Evolutionary conservation across 768 basidiomycete species (phyloP).

Genomic region (Leucosporidium yakuticum): DNA sequence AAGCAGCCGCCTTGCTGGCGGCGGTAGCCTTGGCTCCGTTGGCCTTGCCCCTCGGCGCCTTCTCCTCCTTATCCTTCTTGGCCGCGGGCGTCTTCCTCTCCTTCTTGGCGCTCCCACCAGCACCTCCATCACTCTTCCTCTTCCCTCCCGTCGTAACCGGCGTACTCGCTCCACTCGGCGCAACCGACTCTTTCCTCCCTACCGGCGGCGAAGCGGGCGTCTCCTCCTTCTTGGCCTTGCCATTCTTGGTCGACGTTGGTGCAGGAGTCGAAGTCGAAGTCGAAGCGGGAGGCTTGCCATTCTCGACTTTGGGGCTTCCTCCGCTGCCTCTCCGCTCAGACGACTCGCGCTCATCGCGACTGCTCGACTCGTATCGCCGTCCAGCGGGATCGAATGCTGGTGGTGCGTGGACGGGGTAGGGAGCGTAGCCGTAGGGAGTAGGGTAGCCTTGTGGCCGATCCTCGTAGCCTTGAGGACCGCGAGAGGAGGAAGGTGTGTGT

Average conservation of each 20-base stretch:
- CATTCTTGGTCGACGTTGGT: not conserved
- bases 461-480: not conserved
- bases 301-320: too few relatives aligned
- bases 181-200: too few relatives aligned
- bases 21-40: conserved; percentile 8
- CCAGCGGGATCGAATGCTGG: too few relatives aligned
- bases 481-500: conserved; percentile 4
- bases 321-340: too few relatives aligned
- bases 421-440: too few relatives aligned
- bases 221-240: not conserved
- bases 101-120: conserved; percentile 35
- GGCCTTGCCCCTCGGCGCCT: conserved; percentile 17
- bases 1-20: not conserved
- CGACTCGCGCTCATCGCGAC: too few relatives aligned
- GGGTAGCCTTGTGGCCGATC: too few relatives aligned
- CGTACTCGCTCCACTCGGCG: too few relatives aligned
- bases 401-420: too few relatives aligned
- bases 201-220: not conserved
- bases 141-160: not conserved
- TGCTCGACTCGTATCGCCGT: too few relatives aligned
- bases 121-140: conserved; percentile 30
- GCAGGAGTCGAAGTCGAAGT: too few relatives aligned
- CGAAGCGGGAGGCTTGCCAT: too few relatives aligned
- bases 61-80: conserved; percentile 10
- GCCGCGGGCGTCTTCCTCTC: conserved; percentile 33